Evolutionary conservation across 495 filamentous ascomycete genomes (phyloP), one percentile per base, ranked within the genome.

Genomic region (Lentithecium fluviatile): DNA sequence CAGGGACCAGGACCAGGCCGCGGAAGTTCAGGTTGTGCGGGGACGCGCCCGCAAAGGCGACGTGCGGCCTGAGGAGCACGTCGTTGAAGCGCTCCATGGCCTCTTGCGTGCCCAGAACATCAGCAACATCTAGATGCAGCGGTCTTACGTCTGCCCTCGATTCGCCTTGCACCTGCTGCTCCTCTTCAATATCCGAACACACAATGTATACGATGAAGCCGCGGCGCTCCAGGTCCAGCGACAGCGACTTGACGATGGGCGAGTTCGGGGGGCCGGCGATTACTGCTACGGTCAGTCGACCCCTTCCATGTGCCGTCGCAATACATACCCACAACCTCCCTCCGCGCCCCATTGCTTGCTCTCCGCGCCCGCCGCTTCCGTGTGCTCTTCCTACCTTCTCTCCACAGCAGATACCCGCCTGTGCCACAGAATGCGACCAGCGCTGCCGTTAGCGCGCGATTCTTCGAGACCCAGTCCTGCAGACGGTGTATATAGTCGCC

Each of bases 121-220:
- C 84, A 23, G 85, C 86, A 23, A 95, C 82, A 71, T 97, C 91
- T 51, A 98, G 77, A 74, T 85, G 84, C 55, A 98, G 74, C 5
- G 94, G 82, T 59, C 84, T 80, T 65, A 98, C 88, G 72, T 97
- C 94, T 0, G 81, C 78, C 53, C 91, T 79, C 17, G 86, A 81
- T 68, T 95, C 82, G 37, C 82, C 80, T 50, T 88, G 84, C 25
- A 97, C 84, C 34, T 85, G 73, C 13, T 88, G 80, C 65, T 97
- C 95, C 62, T 97, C 95, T 48, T 94, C 88, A 45, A 82, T 71
- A 8, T 82, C 87, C 57, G 81, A 86, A 60, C 89, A 91, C 0
- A 94, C 87, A 49, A 98, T 78, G 68, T 89, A 97, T 21, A 97
- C 91, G 46, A 97, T 89, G 69, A 95, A 97, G 13, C 95, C 95